A percentile compares a stretch with the other conserved stretches of the same genome.
Evolutionary conservation across 2,329 filamentous ascomycete genomes (phyloP).

Genomic region (Epichloe gansuensis): DNA sequence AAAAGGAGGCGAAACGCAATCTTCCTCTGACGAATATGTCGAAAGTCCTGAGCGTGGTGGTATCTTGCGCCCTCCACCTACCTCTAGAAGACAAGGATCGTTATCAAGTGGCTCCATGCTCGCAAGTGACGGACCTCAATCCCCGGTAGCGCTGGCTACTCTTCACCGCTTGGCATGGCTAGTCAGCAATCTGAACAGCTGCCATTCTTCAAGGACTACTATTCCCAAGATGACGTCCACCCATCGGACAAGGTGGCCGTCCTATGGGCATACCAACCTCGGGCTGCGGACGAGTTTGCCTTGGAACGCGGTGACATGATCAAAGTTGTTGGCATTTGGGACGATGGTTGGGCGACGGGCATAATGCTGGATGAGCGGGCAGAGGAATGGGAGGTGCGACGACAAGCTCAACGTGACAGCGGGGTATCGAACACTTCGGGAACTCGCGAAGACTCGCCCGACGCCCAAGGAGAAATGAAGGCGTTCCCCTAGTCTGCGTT

Average conservation of each 20-base stretch:
- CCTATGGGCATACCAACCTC: slow-evolving; percentile 93
- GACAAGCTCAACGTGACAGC: slow-evolving; percentile 75
- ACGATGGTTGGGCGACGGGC: slow-evolving; percentile 96
- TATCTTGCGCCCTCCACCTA: slow-evolving; percentile 45
- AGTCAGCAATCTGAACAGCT: slow-evolving; percentile 94
- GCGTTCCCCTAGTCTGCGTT: slow-evolving; percentile 92
- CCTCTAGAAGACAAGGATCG: slow-evolving; percentile 67
- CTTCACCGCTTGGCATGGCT: slow-evolving; percentile 69
- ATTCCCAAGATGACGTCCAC: slow-evolving; percentile 92
- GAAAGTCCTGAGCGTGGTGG: slow-evolving; percentile 54
- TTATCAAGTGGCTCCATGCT: slow-evolving; percentile 75
- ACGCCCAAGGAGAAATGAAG: slow-evolving; percentile 71
- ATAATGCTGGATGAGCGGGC: slow-evolving; percentile 70
- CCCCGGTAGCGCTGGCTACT: slow-evolving; percentile 61
- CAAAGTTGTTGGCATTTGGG: slow-evolving; percentile 97
- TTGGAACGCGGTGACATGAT: slow-evolving; percentile 95
- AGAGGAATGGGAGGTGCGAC: slow-evolving; percentile 75
- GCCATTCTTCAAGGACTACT: slow-evolving; percentile 96
- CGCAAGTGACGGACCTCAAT: slow-evolving; percentile 57
- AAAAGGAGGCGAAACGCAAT: slow-evolving; percentile 41
- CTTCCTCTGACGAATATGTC: slow-evolving; percentile 60
- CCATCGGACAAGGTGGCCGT: slow-evolving; percentile 81
- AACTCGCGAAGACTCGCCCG: slow-evolving; percentile 48
- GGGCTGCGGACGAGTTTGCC: slow-evolving; percentile 84
- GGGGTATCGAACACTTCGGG: slow-evolving; percentile 76